Evolutionary conservation across 1,284 basidiomycete genomes (phyloP).

Genomic region (Termitomyces sp.): DNA sequence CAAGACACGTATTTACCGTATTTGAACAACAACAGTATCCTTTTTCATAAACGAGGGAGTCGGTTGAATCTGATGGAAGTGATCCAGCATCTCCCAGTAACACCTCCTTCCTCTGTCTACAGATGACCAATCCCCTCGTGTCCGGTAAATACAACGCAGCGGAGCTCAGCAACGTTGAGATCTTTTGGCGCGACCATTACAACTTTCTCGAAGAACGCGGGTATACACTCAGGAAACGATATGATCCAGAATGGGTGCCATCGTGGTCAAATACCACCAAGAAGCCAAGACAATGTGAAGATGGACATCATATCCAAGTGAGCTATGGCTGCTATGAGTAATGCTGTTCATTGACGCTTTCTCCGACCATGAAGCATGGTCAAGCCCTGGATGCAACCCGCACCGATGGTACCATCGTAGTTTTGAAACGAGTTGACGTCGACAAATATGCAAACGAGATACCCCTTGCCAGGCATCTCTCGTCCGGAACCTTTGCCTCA

Average conservation of each 20-base stretch:
- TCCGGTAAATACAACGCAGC: background rate
- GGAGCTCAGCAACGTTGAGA: background rate
- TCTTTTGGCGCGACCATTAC: constrained; percentile 25
- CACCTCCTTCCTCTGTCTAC: background rate
- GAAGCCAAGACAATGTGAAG: no score
- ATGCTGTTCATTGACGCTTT: no score
- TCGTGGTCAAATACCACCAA: constrained; percentile 31
- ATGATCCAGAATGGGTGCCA: constrained; percentile 30
- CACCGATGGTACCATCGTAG: constrained; percentile 24
- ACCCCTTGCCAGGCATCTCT: constrained; percentile 19
- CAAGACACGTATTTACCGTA: no score
- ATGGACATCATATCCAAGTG: no score
- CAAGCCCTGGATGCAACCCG: constrained; percentile 29
- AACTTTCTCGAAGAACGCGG: constrained; percentile 25
- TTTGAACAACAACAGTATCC: background rate
- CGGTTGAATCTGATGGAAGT: no score
- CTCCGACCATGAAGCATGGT: background rate
- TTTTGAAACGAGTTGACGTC: constrained; percentile 22
- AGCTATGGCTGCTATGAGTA: no score
- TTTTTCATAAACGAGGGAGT: no score
- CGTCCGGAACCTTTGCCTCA: constrained; percentile 13
- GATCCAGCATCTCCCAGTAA: no score
- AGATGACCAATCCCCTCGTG: background rate
- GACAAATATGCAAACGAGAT: constrained; percentile 21
- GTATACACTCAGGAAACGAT: constrained; percentile 33